Evolutionary conservation across 208 protist genomes (phyloP).

Genomic region (Leishmania tropica): DNA sequence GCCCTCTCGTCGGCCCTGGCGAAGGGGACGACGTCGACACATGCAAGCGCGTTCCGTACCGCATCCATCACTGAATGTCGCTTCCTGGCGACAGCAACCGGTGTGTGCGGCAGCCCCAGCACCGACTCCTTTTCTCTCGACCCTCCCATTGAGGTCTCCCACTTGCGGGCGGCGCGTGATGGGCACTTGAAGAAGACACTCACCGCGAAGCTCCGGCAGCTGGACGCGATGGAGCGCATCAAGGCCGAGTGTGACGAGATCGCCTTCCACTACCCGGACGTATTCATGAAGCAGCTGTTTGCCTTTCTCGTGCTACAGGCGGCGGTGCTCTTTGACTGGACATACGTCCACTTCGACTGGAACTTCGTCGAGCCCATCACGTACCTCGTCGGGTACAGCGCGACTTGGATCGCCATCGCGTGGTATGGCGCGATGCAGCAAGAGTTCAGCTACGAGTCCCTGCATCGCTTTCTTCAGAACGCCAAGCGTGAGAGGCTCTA

Average conservation of each 20-base stretch:
- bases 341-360: conserved; percentile 88
- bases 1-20: neutral
- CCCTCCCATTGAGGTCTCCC: conserved; percentile 6
- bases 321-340: conserved; percentile 75
- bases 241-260: conserved; percentile 38
- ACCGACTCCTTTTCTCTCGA: neutral
- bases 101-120: neutral
- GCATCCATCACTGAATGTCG: neutral
- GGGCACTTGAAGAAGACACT: conserved; percentile 30
- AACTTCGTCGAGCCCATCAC: conserved; percentile 91
- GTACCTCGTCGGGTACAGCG: conserved; percentile 77
- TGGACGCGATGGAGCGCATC: conserved; percentile 32
- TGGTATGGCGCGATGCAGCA: conserved; percentile 63
- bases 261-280: conserved; percentile 33
- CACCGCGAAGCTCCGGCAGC: conserved; percentile 24
- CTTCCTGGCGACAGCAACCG: neutral
- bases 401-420: conserved; percentile 68
- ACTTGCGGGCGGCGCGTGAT: conserved; percentile 42
- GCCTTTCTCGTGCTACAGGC: conserved; percentile 52
- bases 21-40: neutral
- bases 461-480: conserved; percentile 33
- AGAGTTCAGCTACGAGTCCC: conserved; percentile 54
- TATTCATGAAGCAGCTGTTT: conserved; percentile 33
- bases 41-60: neutral
- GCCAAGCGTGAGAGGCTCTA: conserved; percentile 31